Evolutionary conservation across 2,329 filamentous ascomycete species (phyloP).

Genomic region (Trichoderma brevicompactum): DNA sequence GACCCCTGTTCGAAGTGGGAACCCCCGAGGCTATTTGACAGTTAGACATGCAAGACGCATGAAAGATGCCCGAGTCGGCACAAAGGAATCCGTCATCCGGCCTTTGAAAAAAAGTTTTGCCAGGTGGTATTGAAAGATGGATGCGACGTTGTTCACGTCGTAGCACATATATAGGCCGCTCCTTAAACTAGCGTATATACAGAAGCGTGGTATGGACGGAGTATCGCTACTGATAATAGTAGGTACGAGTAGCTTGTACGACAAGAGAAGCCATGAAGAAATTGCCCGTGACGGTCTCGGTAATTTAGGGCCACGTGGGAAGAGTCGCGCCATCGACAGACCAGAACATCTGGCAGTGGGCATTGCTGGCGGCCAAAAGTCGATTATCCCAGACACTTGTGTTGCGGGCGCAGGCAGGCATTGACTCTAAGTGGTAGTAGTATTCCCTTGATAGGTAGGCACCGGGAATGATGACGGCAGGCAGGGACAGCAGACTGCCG

Average conservation of each 20-base stretch:
- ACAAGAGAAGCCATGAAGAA: not conserved
- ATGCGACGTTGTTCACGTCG: conserved; percentile 1
- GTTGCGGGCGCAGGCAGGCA: not conserved
- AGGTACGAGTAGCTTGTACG: conserved; percentile 3
- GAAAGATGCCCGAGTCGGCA: conserved; percentile 6
- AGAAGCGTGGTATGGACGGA: not conserved
- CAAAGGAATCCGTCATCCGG: not conserved
- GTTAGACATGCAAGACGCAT: conserved; percentile 12
- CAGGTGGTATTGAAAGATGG: not conserved
- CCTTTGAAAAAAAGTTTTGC: not conserved
- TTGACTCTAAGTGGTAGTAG: no score
- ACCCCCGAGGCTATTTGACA: not conserved
- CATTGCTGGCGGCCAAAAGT: not conserved
- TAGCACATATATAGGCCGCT: not conserved
- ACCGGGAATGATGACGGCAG: not conserved
- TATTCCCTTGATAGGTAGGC: not conserved
- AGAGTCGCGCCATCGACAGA: conserved; percentile 17
- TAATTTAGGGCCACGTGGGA: conserved; percentile 19
- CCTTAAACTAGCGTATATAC: not conserved
- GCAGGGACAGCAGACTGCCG: conserved; percentile 17
- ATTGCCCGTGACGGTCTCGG: not conserved
- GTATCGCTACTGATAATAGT: not conserved
- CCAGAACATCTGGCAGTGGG: conserved; percentile 4
- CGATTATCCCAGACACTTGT: not conserved
- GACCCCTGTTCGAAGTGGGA: not conserved